These are phyloP conservation scores for Xenosphaeropsis pyriputrescens DNA, from an alignment of 2,329 filamentous ascomycete species.

Conservation along the genomic window DNA sequence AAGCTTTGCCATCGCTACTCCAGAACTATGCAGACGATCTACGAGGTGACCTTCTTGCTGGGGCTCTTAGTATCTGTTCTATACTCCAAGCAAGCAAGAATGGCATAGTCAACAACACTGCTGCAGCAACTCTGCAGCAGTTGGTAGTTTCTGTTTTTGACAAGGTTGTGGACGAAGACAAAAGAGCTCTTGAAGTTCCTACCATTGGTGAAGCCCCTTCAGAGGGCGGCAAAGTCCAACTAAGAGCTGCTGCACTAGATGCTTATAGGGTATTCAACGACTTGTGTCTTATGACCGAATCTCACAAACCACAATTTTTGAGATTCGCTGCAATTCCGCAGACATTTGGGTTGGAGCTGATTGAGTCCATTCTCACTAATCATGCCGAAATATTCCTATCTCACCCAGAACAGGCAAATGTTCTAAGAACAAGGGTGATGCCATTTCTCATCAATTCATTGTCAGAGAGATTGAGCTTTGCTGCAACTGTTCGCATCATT, in stretches of 20 bases:
- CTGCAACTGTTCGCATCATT: slow-evolving; percentile 67
- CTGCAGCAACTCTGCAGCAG: slow-evolving; percentile 91
- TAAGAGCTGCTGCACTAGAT: slow-evolving; percentile 69
- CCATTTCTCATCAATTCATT: slow-evolving; percentile 68
- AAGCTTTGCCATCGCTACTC: slow-evolving; percentile 75
- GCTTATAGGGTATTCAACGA: slow-evolving; percentile 84
- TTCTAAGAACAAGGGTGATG: slow-evolving; percentile 65
- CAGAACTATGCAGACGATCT: slow-evolving; percentile 82
- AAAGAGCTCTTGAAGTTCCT: slow-evolving; percentile 31
- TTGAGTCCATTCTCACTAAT: slow-evolving; percentile 79
- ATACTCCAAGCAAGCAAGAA: slow-evolving; percentile 85
- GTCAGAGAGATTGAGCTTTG: slow-evolving; percentile 65
- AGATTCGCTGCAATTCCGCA: slow-evolving; percentile 65
- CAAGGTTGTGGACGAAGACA: slow-evolving; percentile 72
- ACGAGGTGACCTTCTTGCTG: slow-evolving; percentile 67
- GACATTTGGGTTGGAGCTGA: slow-evolving; percentile 77
- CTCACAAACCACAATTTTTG: slow-evolving; percentile 69
- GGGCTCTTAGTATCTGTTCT: slow-evolving; percentile 79
- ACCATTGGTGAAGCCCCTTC: slow-evolving; percentile 53
- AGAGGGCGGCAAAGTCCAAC: slow-evolving; percentile 46
- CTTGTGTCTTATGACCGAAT: slow-evolving; percentile 75
- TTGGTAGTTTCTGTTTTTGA: slow-evolving; percentile 88
- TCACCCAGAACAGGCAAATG: slow-evolving; percentile 68
- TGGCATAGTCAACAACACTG: slow-evolving; percentile 86
- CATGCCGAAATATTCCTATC: slow-evolving; percentile 66